These are phyloP conservation scores for Tuber magnatum DNA, from an alignment of 495 filamentous ascomycete genomes.

Conservation along the genomic window DNA sequence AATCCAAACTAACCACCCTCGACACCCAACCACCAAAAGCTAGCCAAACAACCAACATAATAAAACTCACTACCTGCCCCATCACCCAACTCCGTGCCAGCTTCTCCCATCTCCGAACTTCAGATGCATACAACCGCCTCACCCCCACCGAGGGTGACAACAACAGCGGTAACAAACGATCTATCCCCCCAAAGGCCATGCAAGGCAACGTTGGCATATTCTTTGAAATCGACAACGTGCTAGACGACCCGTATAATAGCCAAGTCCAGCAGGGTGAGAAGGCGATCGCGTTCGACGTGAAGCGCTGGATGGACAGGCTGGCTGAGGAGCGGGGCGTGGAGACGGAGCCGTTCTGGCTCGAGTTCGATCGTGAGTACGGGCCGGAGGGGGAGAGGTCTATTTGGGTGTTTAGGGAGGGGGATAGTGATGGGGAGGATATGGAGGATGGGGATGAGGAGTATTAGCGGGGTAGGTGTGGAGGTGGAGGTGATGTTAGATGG, in stretches of 20 bases:
- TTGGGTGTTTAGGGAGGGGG: constrained; percentile 9
- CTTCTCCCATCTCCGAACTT: background rate
- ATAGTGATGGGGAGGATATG: background rate
- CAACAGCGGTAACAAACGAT: background rate
- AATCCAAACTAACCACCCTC: constrained; percentile 4
- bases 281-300: constrained; percentile 12
- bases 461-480: background rate
- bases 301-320: background rate
- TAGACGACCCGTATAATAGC: background rate
- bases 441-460: constrained; percentile 3
- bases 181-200: background rate
- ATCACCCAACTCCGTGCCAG: background rate
- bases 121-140: constrained; percentile 20
- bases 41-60: background rate
- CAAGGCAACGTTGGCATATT: background rate
- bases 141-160: constrained; percentile 22
- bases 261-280: background rate
- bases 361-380: constrained; percentile 7
- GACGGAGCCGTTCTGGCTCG: constrained; percentile 16
- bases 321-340: background rate
- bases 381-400: constrained; percentile 15
- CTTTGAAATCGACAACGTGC: background rate
- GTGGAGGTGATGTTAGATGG: background rate
- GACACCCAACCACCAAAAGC: background rate
- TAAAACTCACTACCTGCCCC: background rate